Evolutionary conservation across 805 yeast genomes (phyloP).

Genomic region (Candida multigemmis): DNA sequence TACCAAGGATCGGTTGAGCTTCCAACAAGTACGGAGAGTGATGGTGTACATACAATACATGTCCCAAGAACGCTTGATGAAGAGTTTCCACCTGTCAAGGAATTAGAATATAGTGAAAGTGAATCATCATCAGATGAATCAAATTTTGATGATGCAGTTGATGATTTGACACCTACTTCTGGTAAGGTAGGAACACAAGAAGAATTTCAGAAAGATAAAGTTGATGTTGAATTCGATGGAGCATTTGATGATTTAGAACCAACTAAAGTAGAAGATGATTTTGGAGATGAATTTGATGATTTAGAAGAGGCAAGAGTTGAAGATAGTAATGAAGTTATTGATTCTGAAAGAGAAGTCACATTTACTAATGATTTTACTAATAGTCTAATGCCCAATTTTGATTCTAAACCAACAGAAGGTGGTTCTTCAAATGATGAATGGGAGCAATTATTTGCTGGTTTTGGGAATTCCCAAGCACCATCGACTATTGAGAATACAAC

Average conservation of each 20-base stretch:
- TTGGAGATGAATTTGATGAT: constrained; percentile 30
- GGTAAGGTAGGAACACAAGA: constrained; percentile 3
- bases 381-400: constrained; percentile 13
- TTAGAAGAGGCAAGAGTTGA: constrained; percentile 27
- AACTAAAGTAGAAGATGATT: constrained; percentile 20
- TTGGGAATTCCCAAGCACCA: constrained; percentile 41
- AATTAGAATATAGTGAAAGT: constrained; percentile 45
- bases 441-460: constrained; percentile 90
- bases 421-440: constrained; percentile 60
- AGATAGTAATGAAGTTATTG: constrained; percentile 14
- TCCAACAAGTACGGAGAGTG: not conserved
- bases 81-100: constrained; percentile 58
- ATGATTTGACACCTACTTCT: constrained; percentile 9
- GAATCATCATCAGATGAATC: constrained; percentile 33
- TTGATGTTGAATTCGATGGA: constrained; percentile 21
- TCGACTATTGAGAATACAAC: constrained; percentile 4
- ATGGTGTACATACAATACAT: constrained; percentile 3
- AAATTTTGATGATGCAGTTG: constrained; percentile 27
- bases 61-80: constrained; percentile 13
- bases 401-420: constrained; percentile 27
- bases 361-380: constrained; percentile 22
- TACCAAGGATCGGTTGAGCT: not conserved
- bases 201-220: constrained; percentile 6
- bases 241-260: constrained; percentile 31
- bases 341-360: constrained; percentile 6